A percentile compares a stretch with the other conserved stretches of the same genome.
Conservation (phyloP, 108 stramenopile species). For the Skeletonema grethae region DNA sequence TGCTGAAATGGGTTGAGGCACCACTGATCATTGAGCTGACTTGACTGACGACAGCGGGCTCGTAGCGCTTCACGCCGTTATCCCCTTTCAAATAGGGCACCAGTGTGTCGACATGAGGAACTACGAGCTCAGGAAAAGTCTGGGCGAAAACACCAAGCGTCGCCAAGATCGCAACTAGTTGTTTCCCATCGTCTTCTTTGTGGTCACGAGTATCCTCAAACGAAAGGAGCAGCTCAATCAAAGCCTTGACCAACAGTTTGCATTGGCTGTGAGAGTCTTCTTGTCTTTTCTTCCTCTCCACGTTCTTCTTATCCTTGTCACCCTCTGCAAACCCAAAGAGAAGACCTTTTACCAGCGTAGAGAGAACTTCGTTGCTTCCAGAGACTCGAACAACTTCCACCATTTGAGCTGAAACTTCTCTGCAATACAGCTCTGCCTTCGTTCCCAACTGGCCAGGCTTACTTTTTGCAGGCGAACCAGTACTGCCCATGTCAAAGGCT, state of each 20-base stretch:
- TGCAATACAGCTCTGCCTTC: slow-evolving; percentile 35
- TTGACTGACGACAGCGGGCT: slow-evolving; percentile 64
- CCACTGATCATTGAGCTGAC: slow-evolving; percentile 67
- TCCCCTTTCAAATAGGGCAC: slow-evolving; percentile 93
- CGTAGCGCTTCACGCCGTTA: slow-evolving; percentile 67
- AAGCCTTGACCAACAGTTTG: slow-evolving; percentile 62
- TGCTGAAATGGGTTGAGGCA: slow-evolving; percentile 48
- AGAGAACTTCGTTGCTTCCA: slow-evolving; percentile 70
- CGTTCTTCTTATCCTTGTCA: slow-evolving; percentile 75
- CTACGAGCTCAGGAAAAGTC: slow-evolving; percentile 69
- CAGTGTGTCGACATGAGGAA: slow-evolving; percentile 82
- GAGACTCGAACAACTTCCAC: slow-evolving; percentile 87
- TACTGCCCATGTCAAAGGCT: slow-evolving; percentile 32
- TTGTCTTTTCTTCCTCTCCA: slow-evolving; percentile 61
- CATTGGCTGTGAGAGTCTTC: slow-evolving; percentile 60
- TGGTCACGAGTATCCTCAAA: slow-evolving; percentile 77
- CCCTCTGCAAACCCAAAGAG: slow-evolving; percentile 74
- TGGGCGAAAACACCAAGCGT: slow-evolving; percentile 84
- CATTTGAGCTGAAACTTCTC: slow-evolving; percentile 85
- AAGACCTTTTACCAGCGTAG: slow-evolving; percentile 75
- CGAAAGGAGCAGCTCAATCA: slow-evolving; percentile 78
- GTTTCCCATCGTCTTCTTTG: slow-evolving; percentile 49
- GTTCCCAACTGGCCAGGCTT: slow-evolving; percentile 16
- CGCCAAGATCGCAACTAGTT: slow-evolving; percentile 79
- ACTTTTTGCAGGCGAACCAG: slow-evolving; percentile 5